A percentile compares a stretch with the other conserved stretches of the same genome.
Evolutionary conservation across 2,329 filamentous ascomycete species (phyloP).

Genomic region (Xylaria multiplex): DNA sequence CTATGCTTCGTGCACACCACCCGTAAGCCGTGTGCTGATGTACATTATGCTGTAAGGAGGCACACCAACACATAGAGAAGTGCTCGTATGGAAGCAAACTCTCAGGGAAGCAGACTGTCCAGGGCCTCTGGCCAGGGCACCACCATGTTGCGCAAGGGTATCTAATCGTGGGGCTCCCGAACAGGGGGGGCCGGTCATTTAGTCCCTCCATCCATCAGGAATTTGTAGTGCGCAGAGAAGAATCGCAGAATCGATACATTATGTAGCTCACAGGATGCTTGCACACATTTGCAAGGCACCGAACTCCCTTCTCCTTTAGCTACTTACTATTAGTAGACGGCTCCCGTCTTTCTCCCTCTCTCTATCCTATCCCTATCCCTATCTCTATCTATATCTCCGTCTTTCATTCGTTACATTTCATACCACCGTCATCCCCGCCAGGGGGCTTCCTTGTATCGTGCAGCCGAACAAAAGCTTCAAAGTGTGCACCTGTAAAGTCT

Average conservation of each 20-base stretch:
- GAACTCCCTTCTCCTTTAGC: too few relatives aligned
- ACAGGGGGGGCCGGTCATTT: not conserved
- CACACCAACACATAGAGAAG: not conserved
- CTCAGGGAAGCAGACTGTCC: not conserved
- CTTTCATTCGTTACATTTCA: slow-evolving; percentile 11
- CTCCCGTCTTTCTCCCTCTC: not conserved
- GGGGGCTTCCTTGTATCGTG: slow-evolving; percentile 24
- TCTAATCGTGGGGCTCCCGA: not conserved
- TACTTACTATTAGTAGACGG: not conserved
- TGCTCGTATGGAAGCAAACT: slow-evolving; percentile 4
- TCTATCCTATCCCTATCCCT: too few relatives aligned
- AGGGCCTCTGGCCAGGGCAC: not conserved
- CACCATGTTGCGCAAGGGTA: not conserved
- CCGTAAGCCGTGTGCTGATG: too few relatives aligned
- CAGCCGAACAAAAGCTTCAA: slow-evolving; percentile 21
- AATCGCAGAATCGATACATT: too few relatives aligned
- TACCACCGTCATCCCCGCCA: slow-evolving; percentile 8
- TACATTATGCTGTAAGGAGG: too few relatives aligned
- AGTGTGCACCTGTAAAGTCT: slow-evolving; percentile 16
- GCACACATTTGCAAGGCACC: not conserved
- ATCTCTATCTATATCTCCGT: not conserved
- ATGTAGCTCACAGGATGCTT: not conserved
- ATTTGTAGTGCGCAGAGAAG: not conserved
- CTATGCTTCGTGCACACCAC: too few relatives aligned
- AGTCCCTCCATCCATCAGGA: slow-evolving; percentile 1